phyloP scores from a whole-genome alignment of 352 stramenopile species.

The Globisporangium apiculatum region DNA sequence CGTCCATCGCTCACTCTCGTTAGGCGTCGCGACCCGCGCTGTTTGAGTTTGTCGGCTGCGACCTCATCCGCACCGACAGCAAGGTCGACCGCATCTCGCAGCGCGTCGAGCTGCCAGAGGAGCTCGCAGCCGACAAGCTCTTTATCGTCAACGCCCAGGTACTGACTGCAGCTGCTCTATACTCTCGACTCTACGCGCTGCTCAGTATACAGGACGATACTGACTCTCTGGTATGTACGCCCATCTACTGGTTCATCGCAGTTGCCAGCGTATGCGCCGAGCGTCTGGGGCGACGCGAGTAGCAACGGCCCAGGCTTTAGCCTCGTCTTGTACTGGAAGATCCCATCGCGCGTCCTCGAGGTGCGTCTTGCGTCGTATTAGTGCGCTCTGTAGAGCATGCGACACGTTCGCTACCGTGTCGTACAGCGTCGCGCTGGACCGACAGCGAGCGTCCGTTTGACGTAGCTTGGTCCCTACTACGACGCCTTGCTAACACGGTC shows the following conservation, averaged over 20 bases:
- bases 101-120: constrained; percentile 51
- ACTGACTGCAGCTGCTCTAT: neutral
- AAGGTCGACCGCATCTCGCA: constrained; percentile 76
- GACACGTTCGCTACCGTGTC: no score
- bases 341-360: constrained; percentile 53
- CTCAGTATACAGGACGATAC: neutral
- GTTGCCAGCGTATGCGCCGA: constrained; percentile 71
- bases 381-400: no score
- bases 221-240: neutral
- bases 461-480: no score
- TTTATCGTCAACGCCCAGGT: constrained; percentile 84
- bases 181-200: neutral
- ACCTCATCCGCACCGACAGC: constrained; percentile 56
- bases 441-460: no score
- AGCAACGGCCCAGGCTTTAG: constrained; percentile 70
- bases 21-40: constrained; percentile 49
- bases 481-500: no score
- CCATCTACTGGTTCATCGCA: constrained; percentile 10
- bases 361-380: constrained; percentile 12
- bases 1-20: no score
- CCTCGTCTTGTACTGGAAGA: constrained; percentile 77
- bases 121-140: constrained; percentile 47
- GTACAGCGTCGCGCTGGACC: no score
- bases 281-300: constrained; percentile 54
- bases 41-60: constrained; percentile 74